Percentiles rank a stretch among this genome's conserved stretches.
phyloP scores from a whole-genome alignment of 2,329 filamentous ascomycete species.

The Amauroascus verrucosus region DNA sequence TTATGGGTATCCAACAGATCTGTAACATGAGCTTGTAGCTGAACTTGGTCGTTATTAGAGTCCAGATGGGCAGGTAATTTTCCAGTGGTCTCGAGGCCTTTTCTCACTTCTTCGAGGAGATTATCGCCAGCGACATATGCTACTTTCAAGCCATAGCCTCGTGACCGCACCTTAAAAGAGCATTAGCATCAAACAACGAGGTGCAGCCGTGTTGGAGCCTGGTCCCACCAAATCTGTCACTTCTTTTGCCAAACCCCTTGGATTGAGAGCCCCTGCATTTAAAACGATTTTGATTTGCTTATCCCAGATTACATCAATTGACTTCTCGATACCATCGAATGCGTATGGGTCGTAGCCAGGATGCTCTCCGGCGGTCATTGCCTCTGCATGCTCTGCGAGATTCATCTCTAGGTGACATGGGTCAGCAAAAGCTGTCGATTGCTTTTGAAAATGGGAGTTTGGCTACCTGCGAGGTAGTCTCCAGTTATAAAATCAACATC shows the following conservation, averaged over 20 bases:
- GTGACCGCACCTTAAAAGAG: conserved; percentile 26
- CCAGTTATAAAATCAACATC: conserved; percentile 45
- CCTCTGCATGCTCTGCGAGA: conserved; percentile 38
- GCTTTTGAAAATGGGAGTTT: not conserved
- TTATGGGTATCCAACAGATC: conserved; percentile 30
- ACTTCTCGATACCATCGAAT: conserved; percentile 41
- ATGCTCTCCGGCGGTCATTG: conserved; percentile 33
- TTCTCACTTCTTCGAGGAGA: conserved; percentile 26
- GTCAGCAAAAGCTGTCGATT: not conserved
- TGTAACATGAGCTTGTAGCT: conserved; percentile 28
- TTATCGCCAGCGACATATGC: conserved; percentile 41
- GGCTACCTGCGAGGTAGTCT: conserved; percentile 41
- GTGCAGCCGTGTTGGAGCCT: not conserved
- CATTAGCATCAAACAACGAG: not conserved
- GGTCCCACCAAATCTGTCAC: conserved; percentile 31
- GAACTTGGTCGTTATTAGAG: conserved; percentile 29
- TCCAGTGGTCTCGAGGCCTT: conserved; percentile 23
- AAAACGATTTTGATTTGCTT: conserved; percentile 46
- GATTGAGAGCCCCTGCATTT: conserved; percentile 49
- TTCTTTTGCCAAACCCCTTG: conserved; percentile 42
- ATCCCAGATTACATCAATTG: conserved; percentile 38
- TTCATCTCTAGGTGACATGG: conserved; percentile 32
- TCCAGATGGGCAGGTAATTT: conserved; percentile 35
- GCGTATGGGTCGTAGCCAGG: conserved; percentile 39
- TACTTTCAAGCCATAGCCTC: conserved; percentile 31